A percentile compares a stretch with the other conserved stretches of the same genome.
phyloP scores from a whole-genome alignment of 768 basidiomycete species.

The Leccinum variicolor region DNA sequence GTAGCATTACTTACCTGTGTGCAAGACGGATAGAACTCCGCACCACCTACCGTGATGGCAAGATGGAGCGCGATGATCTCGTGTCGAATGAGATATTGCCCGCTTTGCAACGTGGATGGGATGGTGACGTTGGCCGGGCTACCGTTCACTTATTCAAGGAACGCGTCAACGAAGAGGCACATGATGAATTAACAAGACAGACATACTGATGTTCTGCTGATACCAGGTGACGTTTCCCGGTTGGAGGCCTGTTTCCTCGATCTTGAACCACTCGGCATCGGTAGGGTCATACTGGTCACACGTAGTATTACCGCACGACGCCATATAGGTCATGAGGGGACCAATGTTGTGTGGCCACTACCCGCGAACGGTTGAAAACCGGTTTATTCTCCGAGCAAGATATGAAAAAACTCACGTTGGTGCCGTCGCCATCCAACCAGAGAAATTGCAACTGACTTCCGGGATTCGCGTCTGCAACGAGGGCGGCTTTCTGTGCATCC shows the following conservation, averaged over 20 bases:
- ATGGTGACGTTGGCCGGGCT: constrained; percentile 39
- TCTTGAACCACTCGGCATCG: constrained; percentile 73
- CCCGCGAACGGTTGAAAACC: background rate
- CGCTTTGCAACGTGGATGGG: constrained; percentile 54
- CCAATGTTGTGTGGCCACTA: constrained; percentile 60
- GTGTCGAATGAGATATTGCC: constrained; percentile 74
- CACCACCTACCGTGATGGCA: constrained; percentile 52
- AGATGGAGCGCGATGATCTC: constrained; percentile 80
- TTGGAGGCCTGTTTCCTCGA: constrained; percentile 49
- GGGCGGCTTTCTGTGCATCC: constrained; percentile 44
- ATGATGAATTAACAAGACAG: background rate
- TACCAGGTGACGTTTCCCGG: constrained; percentile 41
- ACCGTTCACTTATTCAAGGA: constrained; percentile 35
- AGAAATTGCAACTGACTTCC: constrained; percentile 52
- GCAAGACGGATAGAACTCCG: constrained; percentile 81
- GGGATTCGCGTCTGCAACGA: constrained; percentile 55
- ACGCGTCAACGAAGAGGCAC: background rate
- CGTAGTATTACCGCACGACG: constrained; percentile 51
- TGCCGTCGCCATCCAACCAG: constrained; percentile 49
- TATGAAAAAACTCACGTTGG: constrained; percentile 28
- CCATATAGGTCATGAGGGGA: constrained; percentile 74
- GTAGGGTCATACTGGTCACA: constrained; percentile 61
- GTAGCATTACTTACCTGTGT: constrained; percentile 35
- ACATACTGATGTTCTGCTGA: constrained; percentile 53
- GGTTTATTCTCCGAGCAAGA: background rate